phyloP scores from a whole-genome alignment of 768 basidiomycete species.

The Mycena polygramma region DNA sequence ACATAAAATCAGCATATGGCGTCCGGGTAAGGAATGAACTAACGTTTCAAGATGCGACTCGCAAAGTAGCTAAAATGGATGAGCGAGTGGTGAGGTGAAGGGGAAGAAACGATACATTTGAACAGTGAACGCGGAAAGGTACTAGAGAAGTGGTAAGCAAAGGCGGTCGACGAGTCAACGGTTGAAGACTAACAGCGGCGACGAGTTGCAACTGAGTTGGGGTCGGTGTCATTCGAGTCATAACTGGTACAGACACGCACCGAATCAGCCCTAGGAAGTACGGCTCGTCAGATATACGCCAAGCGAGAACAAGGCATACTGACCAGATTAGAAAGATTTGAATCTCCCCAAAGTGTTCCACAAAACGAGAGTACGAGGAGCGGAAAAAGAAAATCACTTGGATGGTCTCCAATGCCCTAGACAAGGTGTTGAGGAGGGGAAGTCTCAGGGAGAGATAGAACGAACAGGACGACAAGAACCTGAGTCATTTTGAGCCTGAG shows the following conservation, averaged over 20 bases:
- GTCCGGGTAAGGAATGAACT: neutral
- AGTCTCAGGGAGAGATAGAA: neutral
- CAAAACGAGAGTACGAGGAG: slow-evolving; percentile 28
- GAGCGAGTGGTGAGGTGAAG: neutral
- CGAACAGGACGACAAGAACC: slow-evolving; percentile 27
- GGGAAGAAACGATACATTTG: slow-evolving; percentile 7
- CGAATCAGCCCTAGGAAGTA: slow-evolving; percentile 23
- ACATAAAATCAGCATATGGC: neutral
- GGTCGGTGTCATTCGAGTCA: neutral
- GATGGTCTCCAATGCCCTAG: slow-evolving; percentile 22
- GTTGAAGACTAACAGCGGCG: slow-evolving; percentile 12
- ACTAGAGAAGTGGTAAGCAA: neutral
- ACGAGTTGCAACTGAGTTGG: slow-evolving; percentile 20
- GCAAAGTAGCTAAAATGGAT: neutral
- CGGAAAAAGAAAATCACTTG: slow-evolving; percentile 6
- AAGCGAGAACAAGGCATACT: neutral
- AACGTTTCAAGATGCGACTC: neutral
- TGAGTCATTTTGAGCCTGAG: neutral
- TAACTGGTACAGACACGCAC: neutral
- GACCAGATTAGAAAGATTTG: slow-evolving; percentile 24
- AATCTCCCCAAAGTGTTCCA: slow-evolving; percentile 13
- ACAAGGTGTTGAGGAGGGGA: neutral
- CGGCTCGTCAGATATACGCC: neutral
- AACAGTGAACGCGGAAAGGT: slow-evolving; percentile 26
- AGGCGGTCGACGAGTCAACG: neutral